Evolutionary conservation across 2,329 filamentous ascomycete species (phyloP).

Genomic region (Colletotrichum lentis): DNA sequence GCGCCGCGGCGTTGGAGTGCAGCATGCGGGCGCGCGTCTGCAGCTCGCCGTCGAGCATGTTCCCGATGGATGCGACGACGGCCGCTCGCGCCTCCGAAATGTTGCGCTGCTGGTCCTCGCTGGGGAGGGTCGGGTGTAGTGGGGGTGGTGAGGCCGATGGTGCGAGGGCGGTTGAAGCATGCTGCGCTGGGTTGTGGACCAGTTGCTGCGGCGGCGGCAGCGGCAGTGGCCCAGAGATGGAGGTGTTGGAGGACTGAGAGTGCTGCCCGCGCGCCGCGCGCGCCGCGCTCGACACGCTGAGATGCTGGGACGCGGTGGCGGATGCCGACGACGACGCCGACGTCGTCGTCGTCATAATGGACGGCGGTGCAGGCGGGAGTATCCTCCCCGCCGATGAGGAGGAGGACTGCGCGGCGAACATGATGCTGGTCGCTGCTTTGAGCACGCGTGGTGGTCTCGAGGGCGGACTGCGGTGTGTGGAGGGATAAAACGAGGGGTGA

Average conservation of each 20-base stretch:
- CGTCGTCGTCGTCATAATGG: slow-evolving; percentile 22
- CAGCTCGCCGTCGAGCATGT: slow-evolving; percentile 74
- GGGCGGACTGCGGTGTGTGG: not conserved
- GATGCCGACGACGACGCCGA: not conserved
- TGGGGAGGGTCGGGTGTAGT: slow-evolving; percentile 51
- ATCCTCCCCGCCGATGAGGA: slow-evolving; percentile 19
- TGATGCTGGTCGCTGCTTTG: slow-evolving; percentile 7
- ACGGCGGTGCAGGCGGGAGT: slow-evolving; percentile 15
- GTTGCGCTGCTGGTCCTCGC: slow-evolving; percentile 55
- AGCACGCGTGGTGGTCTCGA: not conserved
- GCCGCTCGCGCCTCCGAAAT: slow-evolving; percentile 66
- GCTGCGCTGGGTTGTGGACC: slow-evolving; percentile 11
- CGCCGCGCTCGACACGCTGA: slow-evolving; percentile 34
- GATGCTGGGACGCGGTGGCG: slow-evolving; percentile 9
- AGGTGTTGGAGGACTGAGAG: slow-evolving; percentile 33
- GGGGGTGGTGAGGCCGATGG: slow-evolving; percentile 4
- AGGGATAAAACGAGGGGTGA: too few species aligned
- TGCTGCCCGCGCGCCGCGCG: slow-evolving; percentile 28
- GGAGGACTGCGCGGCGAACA: slow-evolving; percentile 32
- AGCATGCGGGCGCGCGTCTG: slow-evolving; percentile 73
- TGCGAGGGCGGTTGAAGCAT: not conserved
- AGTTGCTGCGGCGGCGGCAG: not conserved
- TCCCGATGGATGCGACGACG: slow-evolving; percentile 70
- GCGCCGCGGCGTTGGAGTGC: slow-evolving; percentile 72
- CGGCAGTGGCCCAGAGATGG: slow-evolving; percentile 32